Evolutionary conservation across 169 alveolate genomes (phyloP), one percentile per base, ranked within the genome.

Genomic region (Plasmodium sp.): DNA sequence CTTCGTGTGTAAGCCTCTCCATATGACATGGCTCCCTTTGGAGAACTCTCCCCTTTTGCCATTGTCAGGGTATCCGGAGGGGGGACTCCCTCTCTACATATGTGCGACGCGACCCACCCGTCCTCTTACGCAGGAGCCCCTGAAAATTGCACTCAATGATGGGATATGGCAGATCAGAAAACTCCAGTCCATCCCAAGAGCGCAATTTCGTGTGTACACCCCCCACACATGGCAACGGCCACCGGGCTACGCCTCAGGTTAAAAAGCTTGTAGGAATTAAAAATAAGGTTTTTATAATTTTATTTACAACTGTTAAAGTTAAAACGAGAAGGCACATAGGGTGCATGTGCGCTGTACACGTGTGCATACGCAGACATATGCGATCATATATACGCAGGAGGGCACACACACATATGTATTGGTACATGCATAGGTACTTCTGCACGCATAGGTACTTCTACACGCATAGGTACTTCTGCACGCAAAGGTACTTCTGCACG

Each of bases 221-320:
- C 27, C 27, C 5, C 3, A 48, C n/a, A 7, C 58, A 48, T 62
- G 75, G 75, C 5, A 27, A 27, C 75, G 6, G n/a, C 41, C 5
- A 51, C 62, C 12, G 22, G 62, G 27, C 22, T 51, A 82, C 56
- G 58, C 16, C 33, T 34, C 14, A 18, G 14, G 75, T 39, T 71
- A 9, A 84, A 84, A 84, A 84, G 54, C 33, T 71, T 84, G 39
- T 12, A 41, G 27, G 9, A n/a, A 82, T 54, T 82, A 71, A 84
- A 84, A 84, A 84, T 36, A 71, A 31, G 43, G 75, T 72, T 84
- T 84, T 67, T 67, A 84, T 84, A 84, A 54, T 43, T 36, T 54
- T 84, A 36, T 43, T 84, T 84, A 84, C 48, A 84, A 84, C 36
- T 84, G 51, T 73, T 71, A 31, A 43, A 43, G 33, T 10, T 67